Evolutionary conservation across 768 basidiomycete genomes (phyloP), one percentile per base, ranked within the genome.

Genomic region (Pulveroboletus sp.): DNA sequence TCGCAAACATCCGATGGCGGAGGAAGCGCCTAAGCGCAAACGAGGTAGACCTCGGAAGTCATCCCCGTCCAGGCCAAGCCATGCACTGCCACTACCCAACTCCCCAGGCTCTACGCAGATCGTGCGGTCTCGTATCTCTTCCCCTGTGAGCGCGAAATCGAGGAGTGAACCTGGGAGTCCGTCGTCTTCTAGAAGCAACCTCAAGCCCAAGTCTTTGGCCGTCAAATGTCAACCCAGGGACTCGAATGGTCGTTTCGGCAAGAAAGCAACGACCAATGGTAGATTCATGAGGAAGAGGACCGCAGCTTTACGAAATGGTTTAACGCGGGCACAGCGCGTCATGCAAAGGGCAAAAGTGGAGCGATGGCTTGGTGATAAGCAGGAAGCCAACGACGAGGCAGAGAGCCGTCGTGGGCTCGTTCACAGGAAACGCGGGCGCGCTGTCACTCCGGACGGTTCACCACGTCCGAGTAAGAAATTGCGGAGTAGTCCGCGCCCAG

Each of bases 231-330:
- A 86, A 58, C 85, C 85, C 2, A 74, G 85, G 49, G 77, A 80
- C 45, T 68, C 67, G 16, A 85, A 86, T 54, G 85, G 85, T 36
- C 74, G 83, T 16, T 86, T 87, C 55, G 83, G 82, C 30, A 82
- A 78, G 70, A 85, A 85, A 62, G 72, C 69, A 30, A 69, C 68
- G 16, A 77, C 74, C 12, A 73, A 76, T 41, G 75, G 76, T 43
- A 71, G 65, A 58, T 72, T 68, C 47, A 60, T 70, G 51, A 71
- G 74, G 58, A 74, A 65, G 61, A 63, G 67, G 43, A 48, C 64
- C 45, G 32, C 53, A 29, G 40, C 32, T 52, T 40, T 59, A 29
- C 63, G 44, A 41, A 56, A 43, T 53, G 59, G 54, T 53, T 46
- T 68, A 19, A 66, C 73, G 14, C 71, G 75, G 17, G 69, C 70